Conservation (phyloP, 2,329 filamentous ascomycete species). For the Colletotrichum abscissum region DNA sequence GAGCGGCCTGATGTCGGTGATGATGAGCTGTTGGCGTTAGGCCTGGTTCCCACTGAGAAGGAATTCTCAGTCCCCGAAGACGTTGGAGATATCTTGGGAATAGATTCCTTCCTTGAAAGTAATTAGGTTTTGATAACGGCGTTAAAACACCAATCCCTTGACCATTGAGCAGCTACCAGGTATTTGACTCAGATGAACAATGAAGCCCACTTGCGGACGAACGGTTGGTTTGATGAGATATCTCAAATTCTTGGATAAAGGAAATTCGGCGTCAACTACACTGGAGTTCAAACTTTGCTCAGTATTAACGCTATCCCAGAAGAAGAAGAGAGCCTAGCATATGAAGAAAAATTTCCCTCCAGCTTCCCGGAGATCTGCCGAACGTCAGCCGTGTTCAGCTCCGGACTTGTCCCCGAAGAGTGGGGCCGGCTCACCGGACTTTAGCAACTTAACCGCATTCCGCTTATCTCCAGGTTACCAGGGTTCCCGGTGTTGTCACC, state of each 20-base stretch:
- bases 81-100: constrained; percentile 45
- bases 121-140: not conserved
- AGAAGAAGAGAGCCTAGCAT: too few relatives aligned
- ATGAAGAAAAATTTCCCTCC: not conserved
- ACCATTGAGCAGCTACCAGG: too few relatives aligned
- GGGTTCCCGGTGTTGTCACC: not conserved
- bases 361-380: not conserved
- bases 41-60: constrained; percentile 57
- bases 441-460: constrained; percentile 9
- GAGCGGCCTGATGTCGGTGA: constrained; percentile 47
- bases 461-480: not conserved
- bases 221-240: too few relatives aligned
- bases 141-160: not conserved
- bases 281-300: too few relatives aligned
- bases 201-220: too few relatives aligned
- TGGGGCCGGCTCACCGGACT: constrained; percentile 22
- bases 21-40: constrained; percentile 49
- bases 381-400: not conserved
- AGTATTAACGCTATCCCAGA: too few relatives aligned
- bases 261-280: too few relatives aligned
- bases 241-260: too few relatives aligned
- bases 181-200: not conserved
- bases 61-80: constrained; percentile 54
- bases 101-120: constrained; percentile 36
- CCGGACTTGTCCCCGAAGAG: not conserved